Evolutionary conservation across 352 stramenopile genomes (phyloP).

Genomic region (Phytophthora uliginosa): DNA sequence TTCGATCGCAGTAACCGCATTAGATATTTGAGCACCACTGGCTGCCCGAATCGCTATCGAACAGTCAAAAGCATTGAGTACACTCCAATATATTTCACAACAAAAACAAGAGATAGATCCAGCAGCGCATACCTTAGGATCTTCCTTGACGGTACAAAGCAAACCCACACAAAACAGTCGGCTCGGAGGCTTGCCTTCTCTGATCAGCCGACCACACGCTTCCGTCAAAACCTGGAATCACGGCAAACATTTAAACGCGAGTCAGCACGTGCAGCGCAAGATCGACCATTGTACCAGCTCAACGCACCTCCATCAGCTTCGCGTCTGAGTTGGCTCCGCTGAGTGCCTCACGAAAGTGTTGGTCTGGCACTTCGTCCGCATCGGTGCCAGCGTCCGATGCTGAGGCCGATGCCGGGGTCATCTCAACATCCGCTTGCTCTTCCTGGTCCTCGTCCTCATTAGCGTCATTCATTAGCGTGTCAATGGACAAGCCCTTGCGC

Average conservation of each 20-base stretch:
- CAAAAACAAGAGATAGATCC: not conserved
- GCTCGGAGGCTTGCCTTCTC: conserved; percentile 63
- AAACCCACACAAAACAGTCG: conserved; percentile 72
- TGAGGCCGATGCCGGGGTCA: conserved; percentile 33
- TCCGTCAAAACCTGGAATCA: conserved; percentile 55
- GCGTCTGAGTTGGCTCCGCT: conserved; percentile 45
- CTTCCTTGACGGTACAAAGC: conserved; percentile 67
- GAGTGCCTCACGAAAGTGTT: conserved; percentile 60
- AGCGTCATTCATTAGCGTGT: conserved; percentile 62
- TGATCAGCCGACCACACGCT: conserved; percentile 60
- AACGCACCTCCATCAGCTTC: conserved; percentile 61
- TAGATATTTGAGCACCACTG: conserved; percentile 80
- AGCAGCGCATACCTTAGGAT: conserved; percentile 41
- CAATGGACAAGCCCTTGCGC: conserved; percentile 66
- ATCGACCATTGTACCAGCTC: not conserved
- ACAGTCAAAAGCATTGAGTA: not conserved
- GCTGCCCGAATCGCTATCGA: conserved; percentile 59
- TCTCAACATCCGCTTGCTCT: conserved; percentile 34
- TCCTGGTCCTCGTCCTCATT: conserved; percentile 39
- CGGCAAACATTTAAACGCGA: conserved; percentile 6
- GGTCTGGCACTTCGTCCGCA: conserved; percentile 56
- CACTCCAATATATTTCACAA: not conserved
- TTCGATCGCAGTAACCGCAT: conserved; percentile 84
- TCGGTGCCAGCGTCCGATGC: conserved; percentile 34
- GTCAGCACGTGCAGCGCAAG: not conserved